Evolutionary conservation across 2,329 filamentous ascomycete genomes (phyloP), one percentile per base, ranked within the genome.

Genomic region (Aspergillus sp.): DNA sequence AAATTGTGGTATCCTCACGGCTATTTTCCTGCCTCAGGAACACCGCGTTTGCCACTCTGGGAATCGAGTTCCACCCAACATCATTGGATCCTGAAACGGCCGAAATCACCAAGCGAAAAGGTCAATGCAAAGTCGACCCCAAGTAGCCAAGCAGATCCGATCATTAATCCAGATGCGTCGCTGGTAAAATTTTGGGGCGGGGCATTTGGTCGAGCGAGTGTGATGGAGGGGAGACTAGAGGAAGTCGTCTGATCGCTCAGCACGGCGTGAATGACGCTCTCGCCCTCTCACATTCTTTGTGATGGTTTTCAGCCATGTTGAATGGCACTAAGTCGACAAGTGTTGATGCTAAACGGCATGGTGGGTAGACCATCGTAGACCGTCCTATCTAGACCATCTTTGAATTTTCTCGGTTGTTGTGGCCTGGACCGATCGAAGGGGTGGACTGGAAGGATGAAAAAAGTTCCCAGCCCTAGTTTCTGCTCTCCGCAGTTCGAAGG

Each of bases 241-340:
- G 12, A 32, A 57, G 60, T 62, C 60, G 54, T 39, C 53, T 60
- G 60, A 62, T 62, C 57, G 53, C 30, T 15, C 36, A 28, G 21
- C 17, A 10, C 38, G 5, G 30, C 17, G 23, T 58, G 41, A 55
- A 57, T 58, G 55, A 41, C 55, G 15, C 32, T 1, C 21, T 7
- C 39, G 10, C 17, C 52, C 52, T 39, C 51, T 55, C 52, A 45
- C 21, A 43, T 19, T 45, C 23, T 45, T 43, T 3, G 19, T 6
- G 21, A 23, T 45, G 41, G 41, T 13, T 45, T 45, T 45, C 41
- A 45, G 41, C 41, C 21, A 43, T 38, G 15, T n/a, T 23, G 19
- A 17, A 23, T 55, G 23, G 28, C 7, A 43, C 52, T 55, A 15
- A 23, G 7, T 30, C 39, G 21, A 39, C 8, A 17, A 41, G 30